A percentile compares a stretch with the other conserved stretches of the same genome.
Conservation (phyloP, 352 stramenopile species). For the Pythium dissimile region DNA sequence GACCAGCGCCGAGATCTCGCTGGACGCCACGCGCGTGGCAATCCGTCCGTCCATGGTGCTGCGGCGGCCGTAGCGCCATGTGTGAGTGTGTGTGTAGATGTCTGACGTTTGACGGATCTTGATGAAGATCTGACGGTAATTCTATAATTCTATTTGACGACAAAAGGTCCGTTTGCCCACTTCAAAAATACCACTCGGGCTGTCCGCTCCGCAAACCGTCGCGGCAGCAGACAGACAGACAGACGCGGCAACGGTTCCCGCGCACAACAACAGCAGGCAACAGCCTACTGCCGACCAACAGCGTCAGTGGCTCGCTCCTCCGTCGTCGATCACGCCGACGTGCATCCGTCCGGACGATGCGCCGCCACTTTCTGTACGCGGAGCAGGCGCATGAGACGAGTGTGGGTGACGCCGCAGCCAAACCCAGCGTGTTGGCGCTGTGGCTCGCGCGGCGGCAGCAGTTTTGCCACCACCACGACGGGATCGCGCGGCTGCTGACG, state of each 20-base stretch:
- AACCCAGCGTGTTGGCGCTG: constrained; percentile 43
- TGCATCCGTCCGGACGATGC: constrained; percentile 29
- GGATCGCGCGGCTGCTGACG: constrained; percentile 29
- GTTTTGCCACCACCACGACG: constrained; percentile 22
- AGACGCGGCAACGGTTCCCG: no score
- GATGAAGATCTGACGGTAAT: no score
- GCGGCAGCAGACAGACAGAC: no score
- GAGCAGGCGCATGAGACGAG: constrained; percentile 57
- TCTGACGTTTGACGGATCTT: no score
- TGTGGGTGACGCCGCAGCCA: constrained; percentile 45
- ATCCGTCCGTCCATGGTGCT: constrained; percentile 37
- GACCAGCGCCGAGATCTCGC: constrained; percentile 45
- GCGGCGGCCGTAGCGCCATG: not conserved
- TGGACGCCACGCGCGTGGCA: constrained; percentile 53
- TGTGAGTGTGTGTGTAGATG: no score
- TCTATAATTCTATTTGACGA: no score
- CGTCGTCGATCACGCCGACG: no score
- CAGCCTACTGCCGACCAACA: not conserved
- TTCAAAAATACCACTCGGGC: no score
- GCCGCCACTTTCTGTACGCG: constrained; percentile 60
- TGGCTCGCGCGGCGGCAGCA: constrained; percentile 49
- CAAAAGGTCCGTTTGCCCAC: no score
- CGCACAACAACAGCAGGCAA: no score
- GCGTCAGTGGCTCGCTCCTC: not conserved
- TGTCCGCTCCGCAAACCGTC: no score